Evolutionary conservation across 768 basidiomycete species (phyloP).

Genomic region (Serendipita sp.): DNA sequence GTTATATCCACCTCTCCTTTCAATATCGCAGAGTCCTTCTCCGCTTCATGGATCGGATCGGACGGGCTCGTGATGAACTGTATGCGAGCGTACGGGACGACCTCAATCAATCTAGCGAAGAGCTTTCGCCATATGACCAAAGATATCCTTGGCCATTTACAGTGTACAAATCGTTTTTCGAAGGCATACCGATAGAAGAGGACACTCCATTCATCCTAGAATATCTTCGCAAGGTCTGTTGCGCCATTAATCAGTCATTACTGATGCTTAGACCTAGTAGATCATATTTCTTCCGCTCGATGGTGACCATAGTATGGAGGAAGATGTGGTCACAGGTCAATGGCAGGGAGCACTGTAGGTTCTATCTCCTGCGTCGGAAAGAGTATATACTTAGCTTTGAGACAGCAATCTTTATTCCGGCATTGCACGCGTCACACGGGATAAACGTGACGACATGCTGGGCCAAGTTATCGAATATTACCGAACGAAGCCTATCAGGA

Average conservation of each 20-base stretch:
- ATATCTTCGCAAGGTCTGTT: not conserved
- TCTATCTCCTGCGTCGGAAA: no score
- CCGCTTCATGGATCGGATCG: not conserved
- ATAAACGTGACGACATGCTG: not conserved
- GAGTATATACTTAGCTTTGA: not conserved
- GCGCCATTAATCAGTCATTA: not conserved
- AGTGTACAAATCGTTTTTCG: not conserved
- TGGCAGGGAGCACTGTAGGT: not conserved
- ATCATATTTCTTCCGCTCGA: not conserved
- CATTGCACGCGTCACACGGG: not conserved
- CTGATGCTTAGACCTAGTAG: not conserved
- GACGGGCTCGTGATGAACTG: not conserved
- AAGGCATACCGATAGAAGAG: not conserved
- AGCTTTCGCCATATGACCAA: not conserved
- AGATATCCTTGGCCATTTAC: not conserved
- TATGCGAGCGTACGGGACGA: not conserved
- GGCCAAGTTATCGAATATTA: not conserved
- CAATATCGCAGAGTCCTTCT: not conserved
- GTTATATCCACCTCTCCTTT: not conserved
- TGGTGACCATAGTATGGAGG: not conserved
- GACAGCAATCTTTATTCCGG: not conserved
- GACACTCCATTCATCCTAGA: not conserved
- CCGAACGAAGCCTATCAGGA: not conserved
- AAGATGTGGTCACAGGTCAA: not conserved
- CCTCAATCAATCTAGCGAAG: not conserved